phyloP scores from a whole-genome alignment of 345 rosid species.

The Populus deltoides region DNA sequence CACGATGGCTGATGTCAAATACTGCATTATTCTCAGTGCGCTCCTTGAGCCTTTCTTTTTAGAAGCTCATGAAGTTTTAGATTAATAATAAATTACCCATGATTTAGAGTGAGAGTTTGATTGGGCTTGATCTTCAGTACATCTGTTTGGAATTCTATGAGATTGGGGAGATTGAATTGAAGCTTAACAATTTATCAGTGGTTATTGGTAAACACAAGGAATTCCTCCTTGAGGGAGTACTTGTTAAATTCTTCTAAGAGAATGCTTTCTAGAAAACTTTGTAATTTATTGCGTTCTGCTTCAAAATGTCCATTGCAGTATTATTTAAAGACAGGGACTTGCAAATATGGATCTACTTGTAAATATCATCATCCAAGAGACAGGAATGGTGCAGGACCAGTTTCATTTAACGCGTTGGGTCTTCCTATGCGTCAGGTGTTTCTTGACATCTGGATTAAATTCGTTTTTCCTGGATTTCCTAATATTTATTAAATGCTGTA shows the following conservation, averaged over 20 bases:
- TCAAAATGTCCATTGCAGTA: slow-evolving; percentile 42
- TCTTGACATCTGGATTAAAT: neutral
- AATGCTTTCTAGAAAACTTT: neutral
- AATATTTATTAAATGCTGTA: neutral
- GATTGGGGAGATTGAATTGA: neutral
- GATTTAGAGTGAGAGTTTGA: neutral
- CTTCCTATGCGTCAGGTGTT: slow-evolving; percentile 76
- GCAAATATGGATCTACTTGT: slow-evolving; percentile 79
- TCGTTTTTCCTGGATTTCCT: neutral
- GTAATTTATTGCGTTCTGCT: neutral
- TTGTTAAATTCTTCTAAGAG: neutral
- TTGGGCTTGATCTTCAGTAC: neutral
- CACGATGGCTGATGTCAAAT: neutral
- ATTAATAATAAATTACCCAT: neutral
- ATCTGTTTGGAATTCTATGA: neutral
- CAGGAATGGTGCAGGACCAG: slow-evolving; percentile 82
- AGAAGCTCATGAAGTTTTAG: neutral
- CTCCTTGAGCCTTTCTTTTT: neutral
- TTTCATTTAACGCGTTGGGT: slow-evolving; percentile 61
- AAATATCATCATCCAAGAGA: slow-evolving; percentile 88
- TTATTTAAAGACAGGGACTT: slow-evolving; percentile 77
- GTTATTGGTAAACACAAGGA: neutral
- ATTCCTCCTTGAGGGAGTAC: neutral
- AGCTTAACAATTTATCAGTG: neutral
- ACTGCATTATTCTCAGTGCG: neutral